Evolutionary conservation across 768 basidiomycete species (phyloP).

Genomic region (Dioszegia crocea): DNA sequence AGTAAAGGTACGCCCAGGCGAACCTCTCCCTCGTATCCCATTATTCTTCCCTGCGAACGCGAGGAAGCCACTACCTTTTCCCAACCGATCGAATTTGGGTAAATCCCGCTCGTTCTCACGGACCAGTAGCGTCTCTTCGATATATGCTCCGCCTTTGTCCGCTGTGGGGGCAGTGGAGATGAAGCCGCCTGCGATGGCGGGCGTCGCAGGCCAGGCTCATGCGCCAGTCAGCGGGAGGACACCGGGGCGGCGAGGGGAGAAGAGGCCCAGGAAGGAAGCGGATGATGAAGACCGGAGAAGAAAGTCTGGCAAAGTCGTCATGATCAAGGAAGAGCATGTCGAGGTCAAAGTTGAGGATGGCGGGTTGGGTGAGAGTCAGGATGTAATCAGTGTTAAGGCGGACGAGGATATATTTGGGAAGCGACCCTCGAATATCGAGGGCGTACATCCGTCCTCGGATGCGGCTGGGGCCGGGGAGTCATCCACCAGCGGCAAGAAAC

Average conservation of each 20-base stretch:
- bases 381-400: not conserved
- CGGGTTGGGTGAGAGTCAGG: not conserved
- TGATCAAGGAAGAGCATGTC: not conserved
- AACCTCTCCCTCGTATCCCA: slow-evolving; percentile 45
- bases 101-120: slow-evolving; percentile 23
- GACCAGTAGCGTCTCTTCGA: slow-evolving; percentile 27
- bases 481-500: slow-evolving; percentile 14
- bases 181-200: not conserved
- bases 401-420: slow-evolving; percentile 42
- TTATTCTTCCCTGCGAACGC: slow-evolving; percentile 36
- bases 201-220: not conserved
- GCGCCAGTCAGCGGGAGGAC: slow-evolving; percentile 34
- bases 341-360: not conserved
- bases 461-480: not conserved
- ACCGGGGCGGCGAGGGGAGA: slow-evolving; percentile 45
- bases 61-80: slow-evolving; percentile 30
- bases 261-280: slow-evolving; percentile 26
- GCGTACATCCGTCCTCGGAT: not conserved
- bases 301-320: slow-evolving; percentile 27
- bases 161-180: not conserved
- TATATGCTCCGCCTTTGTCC: slow-evolving; percentile 23
- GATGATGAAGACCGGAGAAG: slow-evolving; percentile 24
- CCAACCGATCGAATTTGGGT: slow-evolving; percentile 12
- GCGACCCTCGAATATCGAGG: not conserved
- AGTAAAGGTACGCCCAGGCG: slow-evolving; percentile 40